Evolutionary conservation across 2,329 filamentous ascomycete genomes (phyloP), one percentile per base, ranked within the genome.

Genomic region (Penicillium vulpinum): DNA sequence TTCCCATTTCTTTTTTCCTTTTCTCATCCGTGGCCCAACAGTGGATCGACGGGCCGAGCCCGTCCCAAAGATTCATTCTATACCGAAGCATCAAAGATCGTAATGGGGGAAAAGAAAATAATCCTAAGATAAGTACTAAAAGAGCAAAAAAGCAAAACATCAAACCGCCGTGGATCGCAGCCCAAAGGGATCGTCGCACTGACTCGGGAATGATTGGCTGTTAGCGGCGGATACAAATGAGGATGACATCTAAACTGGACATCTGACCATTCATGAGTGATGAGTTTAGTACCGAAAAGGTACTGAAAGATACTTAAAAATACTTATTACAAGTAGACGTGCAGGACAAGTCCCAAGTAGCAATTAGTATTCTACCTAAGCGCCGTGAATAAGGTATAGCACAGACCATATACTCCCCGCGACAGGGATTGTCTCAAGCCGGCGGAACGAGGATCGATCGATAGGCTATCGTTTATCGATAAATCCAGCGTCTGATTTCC

Each of bases 21-120:
- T 21, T 28, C 18, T n/a, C 18, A 53, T 39, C 51, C 46, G n/a
- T 55, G 53, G 48, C 54, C 54, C 41, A 56, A 56, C 48, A 56
- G 63, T 65, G 62, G 63, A 64, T 59, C 62, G 48, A 43, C 63
- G 63, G 63, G 57, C 63, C 63, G 63, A 56, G 57, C 62, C 62
- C 61, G 62, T 62, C 50, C 55, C 54, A 57, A 13, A 44, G 43
- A 58, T 47, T 46, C 24, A 39, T 45, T 52, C 40, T 45, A 51
- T 49, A 28, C 22, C 33, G 51, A 52, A 49, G 21, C 13, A 21
- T 33, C 39, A 16, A 29, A 29, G 10, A 33, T 28, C 16, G 33
- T 43, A 31, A 24, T n/a, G 11, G 21, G 4, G 28, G 13, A 51
- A 51, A 16, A 18, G 24, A 38, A 55, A 24, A 33, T 6, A 41